Evolutionary conservation across 345 rosid species (phyloP), one percentile per base, ranked within the genome.

Genomic region (Mallotus nudiflorus): DNA sequence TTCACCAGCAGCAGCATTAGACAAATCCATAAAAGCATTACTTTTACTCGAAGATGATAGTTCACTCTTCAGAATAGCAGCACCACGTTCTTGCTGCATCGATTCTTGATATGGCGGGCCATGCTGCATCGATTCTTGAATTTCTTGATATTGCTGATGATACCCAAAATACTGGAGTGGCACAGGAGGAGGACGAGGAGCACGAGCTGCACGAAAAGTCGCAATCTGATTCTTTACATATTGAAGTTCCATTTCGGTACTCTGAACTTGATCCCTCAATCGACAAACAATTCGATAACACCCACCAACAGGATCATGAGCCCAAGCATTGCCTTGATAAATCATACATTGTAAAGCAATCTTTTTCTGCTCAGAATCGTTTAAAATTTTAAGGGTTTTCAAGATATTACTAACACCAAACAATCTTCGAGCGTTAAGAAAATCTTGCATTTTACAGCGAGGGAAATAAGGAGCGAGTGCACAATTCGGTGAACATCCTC

Each of bases 371-470:
- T 45, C 20, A 10, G 22, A 27, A 13, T 60, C 73, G 24, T 65
- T 31, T 1, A 79, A 6, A 3, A 25, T n/a, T 0, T 56, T 57
- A 35, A 80, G 57, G 55, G 68, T 40, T 56, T 77, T 77, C 8
- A 52, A 29, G 37, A 87, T 80, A 24, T 83, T 83, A 19, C 69
- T 66, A 4, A 85, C 79, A 45, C 86, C 88, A 39, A 87, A 87
- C 2, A 83, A 75, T 37, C 37, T 83, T 51, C 79, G 91, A 5
- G 80, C 82, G 15, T 79, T 79, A 0, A 58, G 70, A 65, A 83
- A 87, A 9, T 85, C 79, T 0, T 60, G 52, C 48, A 6, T 42
- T 39, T 39, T n/a, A n/a, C 67, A 20, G 9, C 81, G 58, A n/a
- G 89, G 89, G 46, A 87, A 85, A 24, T 55, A 78, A 2, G 82